These are phyloP conservation scores for Scheffersomyces coipomensis DNA, from an alignment of 805 yeast species.

Conservation along the genomic window DNA sequence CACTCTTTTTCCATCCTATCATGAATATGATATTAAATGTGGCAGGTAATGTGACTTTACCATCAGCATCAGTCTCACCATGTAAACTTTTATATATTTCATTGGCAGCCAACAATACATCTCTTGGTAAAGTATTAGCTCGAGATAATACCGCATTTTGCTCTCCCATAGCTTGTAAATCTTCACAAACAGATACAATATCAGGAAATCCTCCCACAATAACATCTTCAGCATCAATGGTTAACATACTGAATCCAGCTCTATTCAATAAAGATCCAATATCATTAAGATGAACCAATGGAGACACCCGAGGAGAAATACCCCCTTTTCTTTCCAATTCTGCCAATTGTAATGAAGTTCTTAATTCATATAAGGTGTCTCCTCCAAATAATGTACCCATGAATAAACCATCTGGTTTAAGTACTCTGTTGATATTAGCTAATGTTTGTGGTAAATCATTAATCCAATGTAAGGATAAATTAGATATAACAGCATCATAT, in stretches of 20 bases:
- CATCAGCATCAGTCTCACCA: slow-evolving; percentile 55
- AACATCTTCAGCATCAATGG: slow-evolving; percentile 82
- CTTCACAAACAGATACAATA: slow-evolving; percentile 62
- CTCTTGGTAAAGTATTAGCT: slow-evolving; percentile 43
- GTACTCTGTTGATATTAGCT: slow-evolving; percentile 50
- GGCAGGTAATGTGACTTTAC: slow-evolving; percentile 60
- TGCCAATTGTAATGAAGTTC: slow-evolving; percentile 79
- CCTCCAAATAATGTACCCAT: slow-evolving; percentile 82
- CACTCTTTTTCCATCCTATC: slow-evolving; percentile 87
- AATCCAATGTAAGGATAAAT: slow-evolving; percentile 79
- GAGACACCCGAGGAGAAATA: slow-evolving; percentile 76
- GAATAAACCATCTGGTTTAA: slow-evolving; percentile 79
- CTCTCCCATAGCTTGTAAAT: slow-evolving; percentile 82
- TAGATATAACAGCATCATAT: slow-evolving; percentile 73
- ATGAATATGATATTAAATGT: slow-evolving; percentile 76
- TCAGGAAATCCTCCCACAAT: slow-evolving; percentile 76
- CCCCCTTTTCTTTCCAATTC: slow-evolving; percentile 81
- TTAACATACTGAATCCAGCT: slow-evolving; percentile 76
- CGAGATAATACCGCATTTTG: slow-evolving; percentile 65
- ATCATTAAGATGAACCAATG: slow-evolving; percentile 75
- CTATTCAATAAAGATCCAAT: slow-evolving; percentile 69
- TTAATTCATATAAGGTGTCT: slow-evolving; percentile 78
- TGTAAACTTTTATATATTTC: slow-evolving; percentile 72
- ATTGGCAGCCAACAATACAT: slow-evolving; percentile 70
- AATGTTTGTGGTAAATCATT: slow-evolving; percentile 76